Conservation (phyloP, 176 grass and related monocot species). For the Juncus inflexus region DNA sequence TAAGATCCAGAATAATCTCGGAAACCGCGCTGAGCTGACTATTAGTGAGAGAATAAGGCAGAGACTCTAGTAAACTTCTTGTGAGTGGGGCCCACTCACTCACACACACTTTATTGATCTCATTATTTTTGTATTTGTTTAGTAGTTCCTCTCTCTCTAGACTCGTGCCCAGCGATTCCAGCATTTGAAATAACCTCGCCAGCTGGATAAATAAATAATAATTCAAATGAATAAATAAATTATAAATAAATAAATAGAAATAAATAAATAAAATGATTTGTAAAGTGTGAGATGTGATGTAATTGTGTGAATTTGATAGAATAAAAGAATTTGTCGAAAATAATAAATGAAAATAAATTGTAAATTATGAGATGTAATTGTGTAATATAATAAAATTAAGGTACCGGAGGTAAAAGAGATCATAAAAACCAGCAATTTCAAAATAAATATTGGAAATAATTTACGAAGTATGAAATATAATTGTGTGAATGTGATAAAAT, state of each 20-base stretch:
- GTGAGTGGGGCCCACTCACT: slow-evolving; percentile 69
- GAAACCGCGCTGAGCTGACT: slow-evolving; percentile 83
- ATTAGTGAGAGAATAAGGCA: slow-evolving; percentile 79
- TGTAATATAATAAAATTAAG: no score
- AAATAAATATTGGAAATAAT: no score
- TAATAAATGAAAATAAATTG: no score
- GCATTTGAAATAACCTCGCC: slow-evolving; percentile 90
- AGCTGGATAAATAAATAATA: slow-evolving; percentile 48
- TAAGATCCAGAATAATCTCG: slow-evolving; percentile 99
- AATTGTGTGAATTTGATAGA: no score
- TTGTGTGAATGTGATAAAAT: neutral
- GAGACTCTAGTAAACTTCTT: slow-evolving; percentile 53
- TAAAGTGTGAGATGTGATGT: no score
- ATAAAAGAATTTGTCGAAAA: no score
- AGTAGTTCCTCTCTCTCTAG: slow-evolving; percentile 75
- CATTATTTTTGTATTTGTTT: slow-evolving; percentile 63
- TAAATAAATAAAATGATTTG: neutral
- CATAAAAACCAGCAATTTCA: no score
- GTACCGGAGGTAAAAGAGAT: no score
- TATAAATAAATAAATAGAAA: slow-evolving; percentile 10
- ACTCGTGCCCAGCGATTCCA: slow-evolving; percentile 67
- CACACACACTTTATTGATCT: slow-evolving; percentile 49
- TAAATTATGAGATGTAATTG: no score
- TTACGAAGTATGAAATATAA: neutral
- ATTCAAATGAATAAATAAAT: slow-evolving; percentile 7